Evolutionary conservation across 2,329 filamentous ascomycete species (phyloP), one percentile per base, ranked within the genome.

Genomic region (Penicillium crustosum): DNA sequence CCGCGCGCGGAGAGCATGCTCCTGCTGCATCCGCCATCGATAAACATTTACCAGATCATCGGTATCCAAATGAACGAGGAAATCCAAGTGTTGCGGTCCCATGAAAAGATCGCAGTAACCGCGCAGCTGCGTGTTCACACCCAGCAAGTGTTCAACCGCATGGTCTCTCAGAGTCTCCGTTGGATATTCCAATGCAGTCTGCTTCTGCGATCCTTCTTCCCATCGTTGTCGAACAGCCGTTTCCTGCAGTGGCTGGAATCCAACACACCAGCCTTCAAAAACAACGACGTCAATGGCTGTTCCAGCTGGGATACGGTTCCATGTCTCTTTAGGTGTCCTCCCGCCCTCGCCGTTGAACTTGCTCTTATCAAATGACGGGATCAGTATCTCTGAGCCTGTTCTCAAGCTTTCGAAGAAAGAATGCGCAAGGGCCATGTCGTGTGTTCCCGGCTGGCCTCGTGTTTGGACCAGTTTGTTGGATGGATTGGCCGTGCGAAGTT

Each of bases 261-360:
- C 59, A 39, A 63, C 33, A 43, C 62, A 63, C 59, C 62, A 63
- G 17, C 61, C 62, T 47, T 65, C 62, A 33, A 65, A 60, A 12
- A 63, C 48, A 15, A 63, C 55, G 36, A 64, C 29, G 23, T 65
- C 62, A 12, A 65, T 36, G 4, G n/a, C 6, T 6, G 48, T 50
- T 8, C 36, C 53, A 3, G 50, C 44, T 15, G 57, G 23, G 25
- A 63, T 29, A 27, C 44, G 53, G n/a, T 36, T 7, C 62, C 62
- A 63, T 2, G n/a, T 50, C 5, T 60, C 50, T 39, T 19, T 23
- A 1, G 57, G 53, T 21, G 49, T 50, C 36, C 61, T 49, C 19
- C 57, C 62, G 3, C 62, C 62, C 42, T 65, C 61, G 2, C 62
- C 61, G 7, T 61, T 57, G 27, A 61, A 63, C 1, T 55, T 50